A percentile compares a stretch with the other conserved stretches of the same genome.
phyloP scores from a whole-genome alignment of 371 early-diverging fungal species.

The Mucor racemosus region DNA sequence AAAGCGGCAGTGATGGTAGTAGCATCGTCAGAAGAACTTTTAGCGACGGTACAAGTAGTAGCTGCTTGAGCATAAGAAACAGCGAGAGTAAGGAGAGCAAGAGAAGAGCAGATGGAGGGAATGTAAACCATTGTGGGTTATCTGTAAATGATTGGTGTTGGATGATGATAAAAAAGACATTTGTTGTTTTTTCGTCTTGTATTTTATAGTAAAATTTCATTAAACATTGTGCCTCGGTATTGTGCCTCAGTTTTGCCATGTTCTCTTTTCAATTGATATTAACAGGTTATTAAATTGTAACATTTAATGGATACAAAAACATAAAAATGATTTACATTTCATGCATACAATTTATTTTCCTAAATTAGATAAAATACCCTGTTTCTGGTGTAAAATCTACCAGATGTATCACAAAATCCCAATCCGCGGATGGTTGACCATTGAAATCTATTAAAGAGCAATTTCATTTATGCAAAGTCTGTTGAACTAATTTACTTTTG shows the following conservation, averaged over 20 bases:
- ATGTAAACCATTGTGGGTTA: conserved; percentile 17
- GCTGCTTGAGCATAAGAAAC: conserved; percentile 26
- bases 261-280: neutral
- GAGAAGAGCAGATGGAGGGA: conserved; percentile 34
- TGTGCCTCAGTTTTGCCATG: neutral
- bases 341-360: neutral
- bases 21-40: conserved; percentile 31
- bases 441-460: neutral
- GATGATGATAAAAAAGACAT: neutral
- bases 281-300: neutral
- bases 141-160: neutral
- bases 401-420: neutral
- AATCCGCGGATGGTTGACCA: neutral
- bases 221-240: neutral
- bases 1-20: conserved; percentile 34
- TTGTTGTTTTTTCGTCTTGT: neutral
- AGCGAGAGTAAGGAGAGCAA: conserved; percentile 23
- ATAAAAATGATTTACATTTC: neutral
- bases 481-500: neutral
- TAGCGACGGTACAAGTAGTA: conserved; percentile 31
- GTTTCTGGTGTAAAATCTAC: neutral
- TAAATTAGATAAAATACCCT: neutral
- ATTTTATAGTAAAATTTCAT: neutral
- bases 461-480: neutral
- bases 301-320: neutral